phyloP scores from a whole-genome alignment of 495 filamentous ascomycete genomes.

The Gamarada debralockiae region DNA sequence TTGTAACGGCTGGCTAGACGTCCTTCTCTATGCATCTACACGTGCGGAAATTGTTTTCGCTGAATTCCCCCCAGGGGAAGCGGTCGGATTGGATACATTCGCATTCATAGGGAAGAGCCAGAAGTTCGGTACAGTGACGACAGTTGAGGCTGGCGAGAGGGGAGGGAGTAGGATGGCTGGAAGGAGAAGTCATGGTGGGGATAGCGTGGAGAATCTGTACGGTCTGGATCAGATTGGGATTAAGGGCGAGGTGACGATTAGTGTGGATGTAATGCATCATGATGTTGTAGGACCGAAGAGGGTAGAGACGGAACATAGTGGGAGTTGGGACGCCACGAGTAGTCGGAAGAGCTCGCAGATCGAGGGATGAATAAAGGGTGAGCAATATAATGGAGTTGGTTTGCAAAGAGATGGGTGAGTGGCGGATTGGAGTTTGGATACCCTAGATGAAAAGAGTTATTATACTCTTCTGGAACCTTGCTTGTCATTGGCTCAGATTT shows the following conservation, averaged over 20 bases:
- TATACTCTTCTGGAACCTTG: too few relatives aligned
- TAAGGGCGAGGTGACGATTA: conserved; percentile 20
- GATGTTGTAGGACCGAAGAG: background rate
- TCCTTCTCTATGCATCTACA: conserved; percentile 69
- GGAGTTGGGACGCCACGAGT: background rate
- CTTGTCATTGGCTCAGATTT: too few relatives aligned
- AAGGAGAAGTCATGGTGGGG: background rate
- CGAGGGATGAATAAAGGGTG: too few relatives aligned
- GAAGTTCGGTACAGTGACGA: conserved; percentile 11
- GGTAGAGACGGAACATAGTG: background rate
- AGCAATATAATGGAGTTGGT: too few relatives aligned
- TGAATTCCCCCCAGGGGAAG: conserved; percentile 32
- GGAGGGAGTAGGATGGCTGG: background rate
- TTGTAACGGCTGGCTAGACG: conserved; percentile 71
- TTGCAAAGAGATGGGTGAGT: too few relatives aligned
- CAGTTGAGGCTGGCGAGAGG: conserved; percentile 4
- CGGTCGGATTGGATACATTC: conserved; percentile 43
- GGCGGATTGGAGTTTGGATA: too few relatives aligned
- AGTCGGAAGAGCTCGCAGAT: background rate
- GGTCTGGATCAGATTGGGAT: conserved; percentile 17
- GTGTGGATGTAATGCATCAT: background rate
- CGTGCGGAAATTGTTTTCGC: conserved; percentile 49
- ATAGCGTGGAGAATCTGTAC: conserved; percentile 20
- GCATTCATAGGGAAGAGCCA: conserved; percentile 38
- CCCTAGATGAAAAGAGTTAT: too few relatives aligned